Base-by-base conservation (phyloP, 805 yeast species). In the Maudiozyma turicensis region DNA sequence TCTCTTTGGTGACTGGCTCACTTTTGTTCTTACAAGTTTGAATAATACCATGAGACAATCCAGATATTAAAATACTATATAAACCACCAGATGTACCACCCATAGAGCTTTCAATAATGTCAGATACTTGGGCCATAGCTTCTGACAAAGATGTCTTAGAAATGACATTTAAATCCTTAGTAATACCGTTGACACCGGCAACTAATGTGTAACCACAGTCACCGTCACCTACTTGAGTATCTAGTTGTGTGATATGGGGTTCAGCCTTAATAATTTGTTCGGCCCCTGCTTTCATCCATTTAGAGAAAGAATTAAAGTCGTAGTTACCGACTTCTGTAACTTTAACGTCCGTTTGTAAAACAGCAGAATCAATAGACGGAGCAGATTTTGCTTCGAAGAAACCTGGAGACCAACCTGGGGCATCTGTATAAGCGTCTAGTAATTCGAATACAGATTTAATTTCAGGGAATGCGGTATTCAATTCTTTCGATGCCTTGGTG, bases 1-100 rank as follows among this genome's bases (percentile, higher is more conserved):
- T 54, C 1, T 63, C 58, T 3, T 60, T 26, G 14, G 68, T 58
- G n/a, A 71, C 64, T 8, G 57, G 62, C 39, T 62, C 63, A 2
- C 55, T 48, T 6, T 58, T 56, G 32, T 62, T 52, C 8, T 61
- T 42, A 20, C 63, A 54, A 0, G 44, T 49, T 34, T 60, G 53
- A 37, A 64, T 69, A 31, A 81, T 66, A 8, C 77, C 75, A 37
- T 75, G 72, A 1, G 86, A 84, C 52, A 90, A 74, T 1, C 95
- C 87, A 35, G 95, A 80, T 52, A 91, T 72, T 67, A 73, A 86
- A 49, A 90, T 91, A 3, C 95, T 85, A 66, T 90, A 90, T 38
- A 90, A 67, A 0, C 96, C 97, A 47, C 98, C 98, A 1, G 95
- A 86, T 0, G 98, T 91, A 46, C 98, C 98, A 47, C 97, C 98